Base-by-base conservation (phyloP, 345 rosid genomes). In the Raphanus sativus region DNA sequence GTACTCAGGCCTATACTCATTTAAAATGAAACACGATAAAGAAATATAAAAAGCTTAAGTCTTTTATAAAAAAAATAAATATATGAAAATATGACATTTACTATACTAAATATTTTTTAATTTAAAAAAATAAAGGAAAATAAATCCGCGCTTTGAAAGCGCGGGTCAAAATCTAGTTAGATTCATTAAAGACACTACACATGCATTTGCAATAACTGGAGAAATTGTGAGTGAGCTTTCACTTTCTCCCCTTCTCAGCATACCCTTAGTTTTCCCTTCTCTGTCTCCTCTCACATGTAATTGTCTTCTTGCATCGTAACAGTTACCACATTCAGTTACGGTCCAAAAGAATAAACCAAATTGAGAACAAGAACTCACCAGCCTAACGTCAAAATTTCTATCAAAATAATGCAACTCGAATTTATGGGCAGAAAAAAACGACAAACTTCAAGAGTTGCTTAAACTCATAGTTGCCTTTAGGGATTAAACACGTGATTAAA, bases 221-320 rank as follows among this genome's bases (percentile, higher is more conserved):
- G 69, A 4, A 45, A 73, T 30, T 75, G 60, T 67, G 33, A 75
- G 73, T 75, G 73, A 75, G 60, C 73, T 67, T 67, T 75, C 73
- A 13, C 73, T 75, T 67, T 75, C 78, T 67, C 6, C 25, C 25
- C 40, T 29, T 75, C 30, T 48, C 72, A 34, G 52, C 52, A 17
- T 66, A 67, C 58, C 71, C 65, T 33, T 54, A 25, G 28, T 74
- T 54, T 54, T 2, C 7, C 11, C 62, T 16, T 26, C 67, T 45
- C 68, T 5, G 5, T 62, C 30, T 62, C 6, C 25, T 65, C 6
- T 55, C 77, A 74, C 71, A 74, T 74, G 65, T 40, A 74, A 55
- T 75, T 75, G 56, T 74, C 64, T 64, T 54, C 21, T 74, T 74
- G 71, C 58, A 54, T 36, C 17, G 11, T 6, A 29, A 61, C 38